Conservation (phyloP, 2,329 filamentous ascomycete species). For the Fusarium pseudograminearum region DNA sequence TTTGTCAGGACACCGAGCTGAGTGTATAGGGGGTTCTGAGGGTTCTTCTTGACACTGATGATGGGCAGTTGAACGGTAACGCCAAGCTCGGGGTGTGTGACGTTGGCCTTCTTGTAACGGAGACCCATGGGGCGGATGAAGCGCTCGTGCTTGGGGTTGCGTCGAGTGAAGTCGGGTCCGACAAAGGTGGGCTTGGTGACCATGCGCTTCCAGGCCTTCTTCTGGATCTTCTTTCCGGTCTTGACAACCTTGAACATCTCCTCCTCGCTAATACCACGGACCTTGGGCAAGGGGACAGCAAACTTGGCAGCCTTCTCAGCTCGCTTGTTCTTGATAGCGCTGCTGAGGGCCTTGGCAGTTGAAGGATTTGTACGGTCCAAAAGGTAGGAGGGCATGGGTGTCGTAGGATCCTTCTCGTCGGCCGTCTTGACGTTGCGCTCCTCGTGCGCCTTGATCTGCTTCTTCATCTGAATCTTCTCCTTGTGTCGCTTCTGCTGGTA, state of each 20-base stretch:
- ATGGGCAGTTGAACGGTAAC: slow-evolving; percentile 91
- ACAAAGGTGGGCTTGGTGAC: slow-evolving; percentile 78
- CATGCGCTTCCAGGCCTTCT: slow-evolving; percentile 84
- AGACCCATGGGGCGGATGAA: slow-evolving; percentile 65
- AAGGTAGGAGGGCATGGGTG: slow-evolving; percentile 91
- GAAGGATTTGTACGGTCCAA: slow-evolving; percentile 80
- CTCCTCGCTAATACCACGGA: slow-evolving; percentile 90
- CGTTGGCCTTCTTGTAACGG: slow-evolving; percentile 65
- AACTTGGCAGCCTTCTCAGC: slow-evolving; percentile 95
- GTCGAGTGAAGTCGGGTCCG: slow-evolving; percentile 86
- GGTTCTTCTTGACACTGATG: slow-evolving; percentile 74
- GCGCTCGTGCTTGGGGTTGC: slow-evolving; percentile 82
- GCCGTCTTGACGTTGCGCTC: slow-evolving; percentile 95
- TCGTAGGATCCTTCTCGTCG: slow-evolving; percentile 80
- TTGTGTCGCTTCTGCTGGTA: slow-evolving; percentile 93
- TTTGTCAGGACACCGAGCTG: slow-evolving; percentile 91
- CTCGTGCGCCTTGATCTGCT: slow-evolving; percentile 93
- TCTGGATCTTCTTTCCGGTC: slow-evolving; percentile 92
- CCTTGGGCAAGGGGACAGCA: slow-evolving; percentile 91
- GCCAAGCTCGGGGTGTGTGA: slow-evolving; percentile 79
- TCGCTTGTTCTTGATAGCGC: slow-evolving; percentile 95
- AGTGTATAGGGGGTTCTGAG: slow-evolving; percentile 90
- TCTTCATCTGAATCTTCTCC: slow-evolving; percentile 99
- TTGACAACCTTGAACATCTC: slow-evolving; percentile 98
- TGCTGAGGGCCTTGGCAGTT: slow-evolving; percentile 77